Conservation (phyloP, 257 asterid genomes). For the Salvia rosmarinus region DNA sequence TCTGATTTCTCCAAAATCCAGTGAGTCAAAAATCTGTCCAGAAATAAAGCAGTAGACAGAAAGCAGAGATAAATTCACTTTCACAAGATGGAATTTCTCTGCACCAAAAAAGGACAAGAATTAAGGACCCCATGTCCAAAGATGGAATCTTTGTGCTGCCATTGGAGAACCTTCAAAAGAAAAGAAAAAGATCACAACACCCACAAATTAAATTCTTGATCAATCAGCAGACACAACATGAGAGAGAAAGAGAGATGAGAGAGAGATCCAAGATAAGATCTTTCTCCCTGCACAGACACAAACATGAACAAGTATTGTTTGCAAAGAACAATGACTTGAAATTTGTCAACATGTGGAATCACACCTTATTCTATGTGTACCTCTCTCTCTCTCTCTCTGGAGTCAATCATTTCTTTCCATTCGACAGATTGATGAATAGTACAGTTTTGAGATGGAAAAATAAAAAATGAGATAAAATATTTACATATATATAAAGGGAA, state of each 20-base stretch:
- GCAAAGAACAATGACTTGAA: constrained; percentile 57
- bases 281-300: constrained; percentile 38
- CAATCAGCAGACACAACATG: constrained; percentile 30
- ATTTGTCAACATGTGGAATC: constrained; percentile 55
- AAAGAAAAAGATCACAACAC: constrained; percentile 23
- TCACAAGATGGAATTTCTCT: constrained; percentile 35
- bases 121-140: constrained; percentile 41
- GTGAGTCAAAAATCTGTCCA: constrained; percentile 18
- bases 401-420: constrained; percentile 49
- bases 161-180: constrained; percentile 41
- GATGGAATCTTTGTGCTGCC: constrained; percentile 41
- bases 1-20: constrained; percentile 35
- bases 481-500: constrained; percentile 19
- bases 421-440: constrained; percentile 42
- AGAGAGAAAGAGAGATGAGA: constrained; percentile 22
- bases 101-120: constrained; percentile 44
- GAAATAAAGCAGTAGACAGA: constrained; percentile 26
- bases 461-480: background rate
- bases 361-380: constrained; percentile 47
- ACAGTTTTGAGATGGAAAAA: constrained; percentile 23
- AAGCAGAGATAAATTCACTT: constrained; percentile 33
- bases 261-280: constrained; percentile 55
- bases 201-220: constrained; percentile 33
- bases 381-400: constrained; percentile 35
- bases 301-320: constrained; percentile 43